A percentile compares a stretch with the other conserved stretches of the same genome.
Conservation (phyloP, 768 basidiomycete species). For the Rhodotorula diobovata region DNA sequence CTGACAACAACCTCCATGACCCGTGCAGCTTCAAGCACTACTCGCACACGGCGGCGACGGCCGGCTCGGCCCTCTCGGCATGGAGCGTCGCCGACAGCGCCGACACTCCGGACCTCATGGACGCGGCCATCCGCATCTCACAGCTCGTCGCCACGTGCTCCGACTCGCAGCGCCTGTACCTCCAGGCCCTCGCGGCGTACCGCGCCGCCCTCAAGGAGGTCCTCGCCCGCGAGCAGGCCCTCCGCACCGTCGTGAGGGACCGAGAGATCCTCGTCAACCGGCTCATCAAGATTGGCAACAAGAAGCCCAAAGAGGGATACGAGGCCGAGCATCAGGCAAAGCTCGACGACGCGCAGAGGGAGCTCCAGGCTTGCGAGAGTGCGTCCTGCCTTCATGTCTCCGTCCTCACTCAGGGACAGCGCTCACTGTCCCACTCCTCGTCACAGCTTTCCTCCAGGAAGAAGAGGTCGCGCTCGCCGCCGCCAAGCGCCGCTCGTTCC, state of each 20-base stretch:
- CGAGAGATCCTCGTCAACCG: constrained; percentile 44
- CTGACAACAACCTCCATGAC: background rate
- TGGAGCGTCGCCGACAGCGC: constrained; percentile 40
- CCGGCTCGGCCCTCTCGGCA: constrained; percentile 29
- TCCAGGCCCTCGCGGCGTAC: constrained; percentile 38
- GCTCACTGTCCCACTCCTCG: no score
- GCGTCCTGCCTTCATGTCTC: background rate
- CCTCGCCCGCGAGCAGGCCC: constrained; percentile 38
- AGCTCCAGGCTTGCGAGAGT: constrained; percentile 43
- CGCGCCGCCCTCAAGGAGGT: constrained; percentile 42
- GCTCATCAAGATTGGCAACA: constrained; percentile 43
- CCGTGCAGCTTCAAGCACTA: constrained; percentile 35
- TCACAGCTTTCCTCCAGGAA: constrained; percentile 34
- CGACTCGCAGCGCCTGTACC: constrained; percentile 40
- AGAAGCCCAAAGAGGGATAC: constrained; percentile 34
- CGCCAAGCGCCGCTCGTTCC: constrained; percentile 41
- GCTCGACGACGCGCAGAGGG: constrained; percentile 41
- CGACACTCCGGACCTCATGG: constrained; percentile 39
- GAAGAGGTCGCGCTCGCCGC: constrained; percentile 38
- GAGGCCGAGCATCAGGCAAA: constrained; percentile 23
- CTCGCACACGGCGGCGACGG: constrained; percentile 28
- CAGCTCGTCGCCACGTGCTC: constrained; percentile 31
- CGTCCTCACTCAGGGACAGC: no score
- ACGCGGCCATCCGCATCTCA: constrained; percentile 36
- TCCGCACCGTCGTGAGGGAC: constrained; percentile 42